Base-by-base conservation (phyloP, 139 green algal species). In the Picochlorum sp. region DNA sequence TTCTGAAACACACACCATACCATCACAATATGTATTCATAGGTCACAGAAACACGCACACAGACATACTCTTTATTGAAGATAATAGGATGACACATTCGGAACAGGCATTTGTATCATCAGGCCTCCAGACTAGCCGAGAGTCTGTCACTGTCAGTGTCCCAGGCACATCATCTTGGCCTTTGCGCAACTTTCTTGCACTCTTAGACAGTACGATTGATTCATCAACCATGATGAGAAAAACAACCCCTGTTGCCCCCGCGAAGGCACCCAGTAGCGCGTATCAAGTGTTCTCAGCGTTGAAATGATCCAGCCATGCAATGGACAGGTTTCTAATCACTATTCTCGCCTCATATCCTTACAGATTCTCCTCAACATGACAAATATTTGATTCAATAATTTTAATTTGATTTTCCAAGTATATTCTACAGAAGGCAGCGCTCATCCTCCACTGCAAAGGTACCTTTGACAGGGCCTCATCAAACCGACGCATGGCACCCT, bases 21-120 rank as follows among this genome's bases (percentile, higher is more conserved):
- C 8, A 41, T 11, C 6, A 11, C 8, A 13, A 41, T 41, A 41
- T 11, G 8, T 41, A 8, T 2, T 11, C 51, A 44, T 26, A 21
- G 15, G 8, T 26, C 32, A 21, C 52, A 32, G 4, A 47, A 41
- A 41, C 7, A 41, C 6, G 34, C 41, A 15, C 11, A 26, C 4
- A 44, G 9, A 6, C 70, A 62, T 57, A 76, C 70, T 69, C 16
- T 58, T 69, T 56, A 78, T 78, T 16, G 63, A 45, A n/a, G 16
- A 10, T 24, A 71, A 37, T 5, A 67, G 30, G 7, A 76, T 15
- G 1, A 41, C 4, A 1, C 26, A 45, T n/a, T 45, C 1, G 21
- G 67, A 9, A 8, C 16, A 44, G 9, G 57, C 38, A 26, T 37
- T 30, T 8, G 38, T 57, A 59, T 78, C 71, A 58, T 64, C 55